These are phyloP conservation scores for Metschnikowia borealis DNA, from an alignment of 805 yeast genomes.

Conservation along the genomic window DNA sequence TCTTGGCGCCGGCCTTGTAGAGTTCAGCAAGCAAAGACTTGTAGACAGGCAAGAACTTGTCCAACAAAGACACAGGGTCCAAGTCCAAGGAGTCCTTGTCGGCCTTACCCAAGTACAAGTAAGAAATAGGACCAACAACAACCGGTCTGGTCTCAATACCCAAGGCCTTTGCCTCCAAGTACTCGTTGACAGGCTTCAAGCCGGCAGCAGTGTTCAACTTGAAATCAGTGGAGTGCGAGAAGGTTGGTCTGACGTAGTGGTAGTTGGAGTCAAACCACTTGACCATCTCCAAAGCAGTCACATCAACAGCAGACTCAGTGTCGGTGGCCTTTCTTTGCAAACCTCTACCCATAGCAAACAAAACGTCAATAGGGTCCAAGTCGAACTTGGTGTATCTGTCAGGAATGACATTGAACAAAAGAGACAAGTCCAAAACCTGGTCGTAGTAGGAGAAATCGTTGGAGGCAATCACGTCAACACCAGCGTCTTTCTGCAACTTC, in stretches of 20 bases:
- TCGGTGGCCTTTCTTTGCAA: conserved; percentile 94
- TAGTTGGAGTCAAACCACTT: conserved; percentile 99
- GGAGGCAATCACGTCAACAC: conserved; percentile 95
- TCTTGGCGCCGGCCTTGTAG: conserved; percentile 89
- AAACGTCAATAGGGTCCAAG: conserved; percentile 83
- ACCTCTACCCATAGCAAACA: conserved; percentile 99
- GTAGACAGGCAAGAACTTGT: conserved; percentile 90
- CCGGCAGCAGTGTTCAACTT: conserved; percentile 74
- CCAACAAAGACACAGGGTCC: conserved; percentile 86
- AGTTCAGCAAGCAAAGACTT: conserved; percentile 83
- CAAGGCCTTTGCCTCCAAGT: conserved; percentile 92
- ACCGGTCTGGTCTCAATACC: conserved; percentile 99
- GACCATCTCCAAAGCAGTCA: conserved; percentile 98
- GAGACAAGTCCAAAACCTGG: conserved; percentile 89
- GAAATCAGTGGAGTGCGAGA: conserved; percentile 91
- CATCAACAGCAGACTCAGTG: conserved; percentile 86
- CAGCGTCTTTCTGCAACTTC: conserved; percentile 96
- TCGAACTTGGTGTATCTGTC: conserved; percentile 92
- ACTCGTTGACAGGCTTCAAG: conserved; percentile 95
- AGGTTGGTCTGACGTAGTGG: conserved; percentile 99
- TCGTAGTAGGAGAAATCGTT: conserved; percentile 98
- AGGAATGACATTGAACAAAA: conserved; percentile 93
- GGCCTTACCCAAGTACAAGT: conserved; percentile 92
- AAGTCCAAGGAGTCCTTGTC: conserved; percentile 96
- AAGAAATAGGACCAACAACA: conserved; percentile 93